A percentile compares a stretch with the other conserved stretches of the same genome.
phyloP scores from a whole-genome alignment of 2,329 filamentous ascomycete species.

The Fusarium mangiferae region DNA sequence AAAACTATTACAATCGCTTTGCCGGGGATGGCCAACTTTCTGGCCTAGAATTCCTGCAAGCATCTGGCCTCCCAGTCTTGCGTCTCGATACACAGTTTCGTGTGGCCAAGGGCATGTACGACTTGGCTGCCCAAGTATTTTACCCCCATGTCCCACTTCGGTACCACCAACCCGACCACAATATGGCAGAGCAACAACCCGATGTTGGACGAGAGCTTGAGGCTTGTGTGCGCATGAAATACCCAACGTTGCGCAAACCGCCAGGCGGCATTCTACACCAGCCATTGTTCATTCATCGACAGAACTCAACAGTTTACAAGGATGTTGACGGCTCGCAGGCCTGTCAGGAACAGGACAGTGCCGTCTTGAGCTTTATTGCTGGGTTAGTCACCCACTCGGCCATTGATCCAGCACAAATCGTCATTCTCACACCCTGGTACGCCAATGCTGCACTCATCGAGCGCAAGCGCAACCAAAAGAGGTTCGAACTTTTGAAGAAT shows the following conservation, averaged over 20 bases:
- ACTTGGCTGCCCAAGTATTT: background rate
- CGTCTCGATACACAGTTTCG: conserved; percentile 35
- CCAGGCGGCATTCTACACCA: background rate
- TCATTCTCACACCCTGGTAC: background rate
- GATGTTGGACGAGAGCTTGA: background rate
- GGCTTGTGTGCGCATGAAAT: background rate
- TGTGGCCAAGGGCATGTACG: conserved; percentile 36
- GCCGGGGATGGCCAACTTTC: conserved; percentile 15
- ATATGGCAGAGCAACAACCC: rapidly evolving
- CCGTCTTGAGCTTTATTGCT: background rate
- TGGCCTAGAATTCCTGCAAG: background rate
- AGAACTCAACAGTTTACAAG: background rate
- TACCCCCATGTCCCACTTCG: background rate
- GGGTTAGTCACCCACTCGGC: background rate
- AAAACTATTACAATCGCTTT: conserved; percentile 14
- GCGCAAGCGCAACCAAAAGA: background rate
- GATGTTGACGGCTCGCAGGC: background rate
- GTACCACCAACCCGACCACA: rapidly evolving
- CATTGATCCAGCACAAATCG: background rate
- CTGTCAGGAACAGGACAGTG: background rate
- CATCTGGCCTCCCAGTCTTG: conserved; percentile 24
- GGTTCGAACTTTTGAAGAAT: background rate
- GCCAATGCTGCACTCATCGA: background rate
- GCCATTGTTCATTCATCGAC: background rate
- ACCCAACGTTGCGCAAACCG: background rate